Base-by-base conservation (phyloP, 1,284 basidiomycete genomes). In the Tylopilus sp. region DNA sequence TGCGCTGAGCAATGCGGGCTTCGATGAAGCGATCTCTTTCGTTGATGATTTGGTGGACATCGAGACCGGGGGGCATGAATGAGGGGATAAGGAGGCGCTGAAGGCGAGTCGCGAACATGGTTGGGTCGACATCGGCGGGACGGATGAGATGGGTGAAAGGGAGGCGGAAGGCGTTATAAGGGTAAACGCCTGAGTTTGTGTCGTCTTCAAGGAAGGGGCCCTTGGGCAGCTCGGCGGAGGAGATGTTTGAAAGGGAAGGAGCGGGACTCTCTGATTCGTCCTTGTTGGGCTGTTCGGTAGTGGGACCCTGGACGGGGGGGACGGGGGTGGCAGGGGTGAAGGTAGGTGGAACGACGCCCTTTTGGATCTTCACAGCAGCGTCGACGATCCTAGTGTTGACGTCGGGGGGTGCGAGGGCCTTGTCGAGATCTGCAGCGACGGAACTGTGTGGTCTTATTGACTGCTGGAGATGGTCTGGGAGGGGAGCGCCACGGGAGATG, bases 11-110 rank as follows among this genome's bases (percentile, higher is more conserved):
- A 51, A 98, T 87, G 28, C 95, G 86, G 2, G 90, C 88, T 61
- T 97, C 89, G 48, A 98, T 84, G 66, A 86, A 96, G 8, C 89
- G 81, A 60, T 97, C 92, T 25, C 96, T 84, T 70, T 99, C 96
- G 55, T 91, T 86, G 61, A 96, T 77, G 54, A 98, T 76, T 53
- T 93, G 82, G 56, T 94, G 87, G 1, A 94, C 90, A 66, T 99
- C 96, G 15, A 99, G 82, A 15, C 97, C 96, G n/a, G 77, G 72
- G 0, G 97, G 97, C 79, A 93, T 89, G 55, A 97, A 73, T 12
- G 90, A 91, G 6, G 95, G 94, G 33, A 97, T 77, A 40, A 97
- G 74, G 31, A 93, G 78, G 6, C 87, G 79, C 66, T 95, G 91
- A 41, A 90, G 77, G 46, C 86, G 83, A 33, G 86, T 84, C 0